These are phyloP conservation scores for Verticillium nonalfalfae DNA, from an alignment of 2,329 filamentous ascomycete species.

Conservation along the genomic window DNA sequence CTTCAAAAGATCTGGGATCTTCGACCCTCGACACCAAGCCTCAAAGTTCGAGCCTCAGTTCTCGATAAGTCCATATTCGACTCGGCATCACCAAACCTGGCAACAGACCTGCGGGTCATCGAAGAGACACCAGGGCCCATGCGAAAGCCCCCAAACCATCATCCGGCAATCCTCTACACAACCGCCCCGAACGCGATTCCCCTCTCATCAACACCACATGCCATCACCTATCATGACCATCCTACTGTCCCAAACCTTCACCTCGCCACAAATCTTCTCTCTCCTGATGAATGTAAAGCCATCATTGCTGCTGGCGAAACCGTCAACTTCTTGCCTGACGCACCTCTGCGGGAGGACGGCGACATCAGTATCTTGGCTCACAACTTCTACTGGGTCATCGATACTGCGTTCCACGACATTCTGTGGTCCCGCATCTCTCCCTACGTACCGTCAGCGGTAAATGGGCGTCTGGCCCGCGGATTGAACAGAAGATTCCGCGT, in stretches of 20 bases:
- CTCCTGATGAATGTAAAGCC: constrained; percentile 53
- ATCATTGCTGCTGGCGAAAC: constrained; percentile 63
- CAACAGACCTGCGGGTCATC: constrained; percentile 46
- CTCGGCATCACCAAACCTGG: constrained; percentile 26
- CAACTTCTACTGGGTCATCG: constrained; percentile 69
- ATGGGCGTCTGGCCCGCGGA: constrained; percentile 52
- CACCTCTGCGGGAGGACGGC: constrained; percentile 58
- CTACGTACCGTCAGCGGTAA: constrained; percentile 49
- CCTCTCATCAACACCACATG: constrained; percentile 35
- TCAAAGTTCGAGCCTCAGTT: constrained; percentile 49
- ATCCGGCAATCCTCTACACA: constrained; percentile 59
- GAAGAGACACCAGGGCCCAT: constrained; percentile 53
- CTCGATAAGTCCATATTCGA: constrained; percentile 49
- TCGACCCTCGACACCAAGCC: constrained; percentile 30
- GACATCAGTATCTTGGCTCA: constrained; percentile 61
- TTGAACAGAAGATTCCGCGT: constrained; percentile 66
- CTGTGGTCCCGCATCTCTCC: constrained; percentile 56
- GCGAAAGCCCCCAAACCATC: constrained; percentile 62
- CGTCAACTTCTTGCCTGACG: constrained; percentile 61
- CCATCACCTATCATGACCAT: constrained; percentile 51
- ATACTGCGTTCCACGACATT: constrained; percentile 54
- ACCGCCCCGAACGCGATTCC: constrained; percentile 50
- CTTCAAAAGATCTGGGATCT: constrained; percentile 58
- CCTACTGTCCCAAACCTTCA: constrained; percentile 56
- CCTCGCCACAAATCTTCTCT: constrained; percentile 54